Conservation (phyloP, 306 rosid species). For the Neltuma alba region DNA sequence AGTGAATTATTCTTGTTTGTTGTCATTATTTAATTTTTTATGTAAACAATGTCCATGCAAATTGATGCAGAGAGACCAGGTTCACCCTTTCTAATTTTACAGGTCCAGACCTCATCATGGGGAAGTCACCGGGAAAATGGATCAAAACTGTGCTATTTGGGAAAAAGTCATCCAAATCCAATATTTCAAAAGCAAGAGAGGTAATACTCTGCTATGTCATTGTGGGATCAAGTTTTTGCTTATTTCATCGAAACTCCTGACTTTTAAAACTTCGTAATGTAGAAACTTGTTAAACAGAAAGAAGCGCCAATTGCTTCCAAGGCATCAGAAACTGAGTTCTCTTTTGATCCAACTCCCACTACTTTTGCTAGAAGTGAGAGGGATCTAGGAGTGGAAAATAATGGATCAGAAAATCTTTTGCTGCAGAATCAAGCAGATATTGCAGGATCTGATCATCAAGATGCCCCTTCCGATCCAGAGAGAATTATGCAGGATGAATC, state of each 20-base stretch:
- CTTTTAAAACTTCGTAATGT: constrained; percentile 19
- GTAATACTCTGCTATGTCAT: constrained; percentile 30
- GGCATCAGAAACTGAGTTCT: constrained; percentile 39
- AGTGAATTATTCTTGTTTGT: too few species aligned
- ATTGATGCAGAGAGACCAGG: constrained; percentile 11
- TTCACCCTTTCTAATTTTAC: constrained; percentile 20
- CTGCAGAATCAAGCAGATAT: constrained; percentile 52
- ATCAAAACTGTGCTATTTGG: constrained; percentile 75
- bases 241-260: constrained; percentile 14
- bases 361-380: constrained; percentile 43
- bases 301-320: constrained; percentile 55
- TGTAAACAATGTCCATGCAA: not conserved
- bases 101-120: constrained; percentile 58
- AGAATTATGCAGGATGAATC: constrained; percentile 67
- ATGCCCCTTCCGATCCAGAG: constrained; percentile 56
- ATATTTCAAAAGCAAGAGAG: constrained; percentile 57
- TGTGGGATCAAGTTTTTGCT: constrained; percentile 1
- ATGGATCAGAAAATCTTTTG: constrained; percentile 43
- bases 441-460: constrained; percentile 46
- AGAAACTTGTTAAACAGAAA: constrained; percentile 57
- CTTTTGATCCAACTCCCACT: constrained; percentile 41
- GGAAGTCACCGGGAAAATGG: constrained; percentile 93
- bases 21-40: not conserved
- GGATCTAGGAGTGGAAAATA: constrained; percentile 45
- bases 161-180: constrained; percentile 72